Base-by-base conservation (phyloP, 495 filamentous ascomycete genomes). In the Lasiosphaeriaceae sp. region DNA sequence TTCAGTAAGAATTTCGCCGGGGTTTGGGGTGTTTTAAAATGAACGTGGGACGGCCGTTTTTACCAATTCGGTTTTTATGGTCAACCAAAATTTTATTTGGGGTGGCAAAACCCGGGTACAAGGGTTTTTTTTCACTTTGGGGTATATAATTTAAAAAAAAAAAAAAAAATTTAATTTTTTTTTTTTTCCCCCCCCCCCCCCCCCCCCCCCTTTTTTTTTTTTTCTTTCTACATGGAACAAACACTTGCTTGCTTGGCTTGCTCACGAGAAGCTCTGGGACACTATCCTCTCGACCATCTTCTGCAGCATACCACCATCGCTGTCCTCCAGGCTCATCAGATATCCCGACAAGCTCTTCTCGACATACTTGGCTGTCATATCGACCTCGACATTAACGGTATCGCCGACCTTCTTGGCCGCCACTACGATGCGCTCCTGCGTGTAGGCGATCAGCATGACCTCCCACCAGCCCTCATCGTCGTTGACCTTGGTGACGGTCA, bases 361-460 rank as follows among this genome's bases (percentile, higher is more conserved):
- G 19, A 97, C 92, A 69, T 97, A 97, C 80, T 99, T 99, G 4
- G 93, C 95, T 61, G 97, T 86, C 79, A 96, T 92, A 71, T 99
- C 95, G 50, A 97, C 96, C 80, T 99, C 95, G 17, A 97, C 86
- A 71, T 99, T 99, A 29, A 97, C 91, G 50, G 82, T 79, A 6
- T 96, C 91, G 1, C 95, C 92, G n/a, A 77, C 72, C 70, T 80
- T 77, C 81, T 99, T 97, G 11, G 69, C 73, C 11, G 88, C 90
- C 56, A 88, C 89, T 2, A 96, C 90, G 34, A 97, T 84, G 71
- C 86, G 86, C 74, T 92, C 91, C 77, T 97, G 95, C 39, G 95
- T 96, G 65, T 99, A 99, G n/a, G 90, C 84, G 71, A 99, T 96
- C 45, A 99, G 76, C 95, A 99, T 99, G 11, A 99, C 88, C 82